Evolutionary conservation across 345 rosid species (phyloP).

Genomic region (Populus alba): DNA sequence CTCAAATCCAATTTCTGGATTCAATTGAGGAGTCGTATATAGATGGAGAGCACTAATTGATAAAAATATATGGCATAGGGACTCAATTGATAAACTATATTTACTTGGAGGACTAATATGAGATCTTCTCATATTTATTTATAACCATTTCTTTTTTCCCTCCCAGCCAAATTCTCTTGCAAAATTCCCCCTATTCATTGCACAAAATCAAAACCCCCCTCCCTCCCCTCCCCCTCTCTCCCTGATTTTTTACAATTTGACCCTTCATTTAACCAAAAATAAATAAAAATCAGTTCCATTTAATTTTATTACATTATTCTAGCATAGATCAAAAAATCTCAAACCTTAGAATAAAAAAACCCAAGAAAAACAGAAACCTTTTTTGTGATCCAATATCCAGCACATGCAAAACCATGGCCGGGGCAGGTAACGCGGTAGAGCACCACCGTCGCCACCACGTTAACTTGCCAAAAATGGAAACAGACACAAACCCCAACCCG

Average conservation of each 20-base stretch:
- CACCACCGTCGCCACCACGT: slow-evolving; percentile 9
- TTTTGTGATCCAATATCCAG: not conserved
- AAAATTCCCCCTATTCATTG: not conserved
- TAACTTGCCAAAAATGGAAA: slow-evolving; percentile 34
- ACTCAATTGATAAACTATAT: no score
- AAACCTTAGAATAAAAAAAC: not conserved
- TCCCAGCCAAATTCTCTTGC: not conserved
- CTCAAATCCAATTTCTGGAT: no score
- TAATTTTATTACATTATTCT: not conserved
- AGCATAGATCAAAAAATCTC: not conserved
- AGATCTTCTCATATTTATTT: no score
- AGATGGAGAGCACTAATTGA: not conserved
- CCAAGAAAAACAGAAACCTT: not conserved
- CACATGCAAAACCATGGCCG: slow-evolving; percentile 16
- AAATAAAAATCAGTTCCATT: not conserved
- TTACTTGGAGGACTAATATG: no score
- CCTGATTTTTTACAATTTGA: not conserved
- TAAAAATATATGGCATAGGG: no score
- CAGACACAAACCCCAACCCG: slow-evolving; percentile 32
- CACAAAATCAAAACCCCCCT: not conserved
- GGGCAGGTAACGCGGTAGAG: slow-evolving; percentile 30
- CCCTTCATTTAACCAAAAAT: not conserved
- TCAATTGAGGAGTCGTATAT: not conserved
- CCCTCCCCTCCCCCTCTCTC: no score
- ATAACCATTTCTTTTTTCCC: not conserved